These are phyloP conservation scores for Ascoidea asiatica DNA, from an alignment of 805 yeast species.

Conservation along the genomic window DNA sequence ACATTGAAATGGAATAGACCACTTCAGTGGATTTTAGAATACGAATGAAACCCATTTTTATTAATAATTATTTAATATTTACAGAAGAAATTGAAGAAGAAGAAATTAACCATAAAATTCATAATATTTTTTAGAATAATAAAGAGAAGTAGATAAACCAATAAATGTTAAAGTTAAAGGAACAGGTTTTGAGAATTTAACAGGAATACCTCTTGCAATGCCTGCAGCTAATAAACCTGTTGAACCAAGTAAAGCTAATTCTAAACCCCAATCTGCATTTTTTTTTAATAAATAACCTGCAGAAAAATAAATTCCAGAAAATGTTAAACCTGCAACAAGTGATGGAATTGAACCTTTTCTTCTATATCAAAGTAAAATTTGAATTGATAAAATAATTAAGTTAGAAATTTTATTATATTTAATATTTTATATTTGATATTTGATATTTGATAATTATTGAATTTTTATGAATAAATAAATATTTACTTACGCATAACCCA, in stretches of 20 bases:
- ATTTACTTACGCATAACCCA: constrained; percentile 47
- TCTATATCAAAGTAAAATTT: no score
- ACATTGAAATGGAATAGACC: no score
- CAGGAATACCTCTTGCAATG: constrained; percentile 50
- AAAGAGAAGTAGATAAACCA: constrained; percentile 51
- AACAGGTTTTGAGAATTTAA: constrained; percentile 54
- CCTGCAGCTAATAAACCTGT: constrained; percentile 57
- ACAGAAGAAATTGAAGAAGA: no score
- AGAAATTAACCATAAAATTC: constrained; percentile 37
- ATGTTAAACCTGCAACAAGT: constrained; percentile 56
- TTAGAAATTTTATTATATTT: no score
- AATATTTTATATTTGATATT: no score
- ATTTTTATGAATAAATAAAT: no score
- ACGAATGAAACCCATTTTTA: no score
- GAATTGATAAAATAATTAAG: no score
- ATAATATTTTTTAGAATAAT: constrained; percentile 63
- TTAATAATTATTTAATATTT: no score
- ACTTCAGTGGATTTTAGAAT: no score
- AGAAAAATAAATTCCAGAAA: constrained; percentile 46
- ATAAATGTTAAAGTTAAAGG: constrained; percentile 52
- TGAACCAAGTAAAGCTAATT: constrained; percentile 65
- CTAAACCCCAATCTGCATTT: constrained; percentile 71
- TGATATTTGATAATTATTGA: no score
- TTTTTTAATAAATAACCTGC: constrained; percentile 65
- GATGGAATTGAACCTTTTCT: constrained; percentile 71